Percentiles rank a stretch among this genome's conserved stretches.
Conservation (phyloP, 352 stramenopile genomes). For the Globisporangium irregulare region DNA sequence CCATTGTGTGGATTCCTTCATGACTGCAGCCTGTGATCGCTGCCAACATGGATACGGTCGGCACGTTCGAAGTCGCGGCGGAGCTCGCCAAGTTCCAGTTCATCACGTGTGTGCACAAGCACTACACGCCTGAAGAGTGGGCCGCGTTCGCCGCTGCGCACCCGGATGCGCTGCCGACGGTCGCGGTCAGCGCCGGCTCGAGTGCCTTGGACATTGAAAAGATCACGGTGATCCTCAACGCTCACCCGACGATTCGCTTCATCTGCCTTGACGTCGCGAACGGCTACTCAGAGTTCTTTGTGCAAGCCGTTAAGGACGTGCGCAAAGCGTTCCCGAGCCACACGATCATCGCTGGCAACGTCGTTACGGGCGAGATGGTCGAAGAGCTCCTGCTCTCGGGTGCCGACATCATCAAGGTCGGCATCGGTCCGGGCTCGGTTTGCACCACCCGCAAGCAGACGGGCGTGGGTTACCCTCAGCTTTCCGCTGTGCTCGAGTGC, state of each 20-base stretch:
- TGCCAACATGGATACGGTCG: constrained; percentile 92
- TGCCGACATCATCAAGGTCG: constrained; percentile 93
- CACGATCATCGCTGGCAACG: constrained; percentile 92
- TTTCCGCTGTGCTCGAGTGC: constrained; percentile 90
- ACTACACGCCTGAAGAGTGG: constrained; percentile 82
- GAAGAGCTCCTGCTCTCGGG: constrained; percentile 89
- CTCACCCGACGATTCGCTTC: constrained; percentile 64
- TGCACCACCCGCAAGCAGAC: constrained; percentile 93
- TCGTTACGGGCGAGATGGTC: constrained; percentile 92
- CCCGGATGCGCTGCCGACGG: constrained; percentile 55
- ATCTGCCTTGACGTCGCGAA: constrained; percentile 92
- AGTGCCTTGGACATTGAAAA: constrained; percentile 66
- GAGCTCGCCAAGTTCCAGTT: constrained; percentile 78
- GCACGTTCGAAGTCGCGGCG: constrained; percentile 88
- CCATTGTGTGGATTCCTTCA: neutral
- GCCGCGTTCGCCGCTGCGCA: constrained; percentile 47
- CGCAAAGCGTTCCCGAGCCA: constrained; percentile 57
- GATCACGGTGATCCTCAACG: constrained; percentile 57
- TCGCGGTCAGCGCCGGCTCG: constrained; percentile 81
- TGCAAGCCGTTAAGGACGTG: constrained; percentile 70
- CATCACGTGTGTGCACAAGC: constrained; percentile 91
- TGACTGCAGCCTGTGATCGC: constrained; percentile 75
- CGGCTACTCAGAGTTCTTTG: constrained; percentile 86
- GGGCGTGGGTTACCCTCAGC: constrained; percentile 90
- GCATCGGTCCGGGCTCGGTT: constrained; percentile 89